Evolutionary conservation across 2,329 filamentous ascomycete species (phyloP).

Genomic region (Scytalidium sp.): DNA sequence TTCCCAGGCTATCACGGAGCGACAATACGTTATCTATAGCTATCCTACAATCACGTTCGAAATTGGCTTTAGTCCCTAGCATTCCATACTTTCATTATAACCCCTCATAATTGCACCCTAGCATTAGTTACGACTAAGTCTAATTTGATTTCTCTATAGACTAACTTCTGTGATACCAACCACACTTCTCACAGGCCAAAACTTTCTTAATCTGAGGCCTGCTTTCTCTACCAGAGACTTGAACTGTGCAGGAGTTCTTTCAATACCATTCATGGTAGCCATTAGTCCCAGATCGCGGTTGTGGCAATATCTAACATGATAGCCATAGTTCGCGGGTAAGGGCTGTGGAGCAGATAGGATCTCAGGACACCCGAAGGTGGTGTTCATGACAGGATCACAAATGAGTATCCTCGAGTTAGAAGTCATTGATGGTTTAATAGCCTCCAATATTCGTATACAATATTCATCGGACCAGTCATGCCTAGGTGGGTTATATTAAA

Average conservation of each 20-base stretch:
- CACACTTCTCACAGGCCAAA: slow-evolving; percentile 55
- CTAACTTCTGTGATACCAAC: too few relatives aligned
- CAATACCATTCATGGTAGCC: slow-evolving; percentile 29
- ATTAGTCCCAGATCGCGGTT: slow-evolving; percentile 28
- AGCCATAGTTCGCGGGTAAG: slow-evolving; percentile 29
- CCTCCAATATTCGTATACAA: slow-evolving; percentile 15
- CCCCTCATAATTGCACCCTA: too few relatives aligned
- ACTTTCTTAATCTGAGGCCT: neutral
- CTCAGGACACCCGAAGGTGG: slow-evolving; percentile 21
- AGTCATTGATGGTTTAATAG: slow-evolving; percentile 6
- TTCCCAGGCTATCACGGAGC: too few relatives aligned
- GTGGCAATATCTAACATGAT: slow-evolving; percentile 25
- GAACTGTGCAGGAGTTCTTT: slow-evolving; percentile 27
- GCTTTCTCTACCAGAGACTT: slow-evolving; percentile 1
- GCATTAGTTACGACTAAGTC: too few relatives aligned
- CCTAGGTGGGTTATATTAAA: neutral
- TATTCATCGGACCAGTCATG: slow-evolving; percentile 26
- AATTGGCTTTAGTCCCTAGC: too few relatives aligned
- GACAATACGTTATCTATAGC: too few relatives aligned
- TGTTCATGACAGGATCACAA: slow-evolving; percentile 32
- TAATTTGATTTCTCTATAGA: too few relatives aligned
- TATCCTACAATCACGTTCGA: too few relatives aligned
- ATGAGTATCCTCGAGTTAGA: slow-evolving; percentile 17
- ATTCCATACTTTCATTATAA: too few relatives aligned
- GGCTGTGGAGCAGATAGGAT: slow-evolving; percentile 20